Conservation (phyloP, 768 basidiomycete species). For the Macrolepiota albuminosa region DNA sequence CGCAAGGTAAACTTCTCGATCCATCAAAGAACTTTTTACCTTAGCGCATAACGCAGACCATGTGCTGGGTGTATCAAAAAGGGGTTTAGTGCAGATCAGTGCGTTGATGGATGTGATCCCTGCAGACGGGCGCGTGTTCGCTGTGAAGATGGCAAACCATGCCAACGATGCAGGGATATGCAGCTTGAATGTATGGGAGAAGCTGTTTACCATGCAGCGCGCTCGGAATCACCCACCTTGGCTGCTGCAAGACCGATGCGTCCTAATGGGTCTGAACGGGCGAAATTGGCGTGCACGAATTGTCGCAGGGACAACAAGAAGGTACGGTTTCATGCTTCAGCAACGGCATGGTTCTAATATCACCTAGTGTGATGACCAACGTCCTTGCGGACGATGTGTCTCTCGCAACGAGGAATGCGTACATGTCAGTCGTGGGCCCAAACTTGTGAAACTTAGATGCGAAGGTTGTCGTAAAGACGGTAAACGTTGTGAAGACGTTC, state of each 20-base stretch:
- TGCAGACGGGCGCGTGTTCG: slow-evolving; percentile 55
- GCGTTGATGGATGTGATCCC: slow-evolving; percentile 57
- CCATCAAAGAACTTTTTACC: not conserved
- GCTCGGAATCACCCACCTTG: slow-evolving; percentile 18
- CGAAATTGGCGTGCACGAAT: slow-evolving; percentile 53
- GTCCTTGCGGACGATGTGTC: slow-evolving; percentile 58
- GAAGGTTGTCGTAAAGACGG: slow-evolving; percentile 53
- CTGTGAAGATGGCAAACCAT: slow-evolving; percentile 46
- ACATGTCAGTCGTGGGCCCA: slow-evolving; percentile 51
- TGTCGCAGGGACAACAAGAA: slow-evolving; percentile 67
- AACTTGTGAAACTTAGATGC: slow-evolving; percentile 55
- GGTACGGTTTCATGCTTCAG: slow-evolving; percentile 24
- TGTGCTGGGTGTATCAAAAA: slow-evolving; percentile 55
- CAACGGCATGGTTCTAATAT: slow-evolving; percentile 2
- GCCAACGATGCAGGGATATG: slow-evolving; percentile 48
- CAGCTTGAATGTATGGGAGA: slow-evolving; percentile 49
- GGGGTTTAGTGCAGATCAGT: slow-evolving; percentile 45
- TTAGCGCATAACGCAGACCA: slow-evolving; percentile 34
- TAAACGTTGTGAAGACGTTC: slow-evolving; percentile 53
- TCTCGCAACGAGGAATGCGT: slow-evolving; percentile 50
- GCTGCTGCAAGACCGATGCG: slow-evolving; percentile 22
- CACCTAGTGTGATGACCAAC: slow-evolving; percentile 54
- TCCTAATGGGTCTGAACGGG: slow-evolving; percentile 39
- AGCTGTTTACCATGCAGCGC: slow-evolving; percentile 18
- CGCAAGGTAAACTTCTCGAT: slow-evolving; percentile 31